Evolutionary conservation across 208 protist species (phyloP).

Genomic region (Crithidia thermophila): DNA sequence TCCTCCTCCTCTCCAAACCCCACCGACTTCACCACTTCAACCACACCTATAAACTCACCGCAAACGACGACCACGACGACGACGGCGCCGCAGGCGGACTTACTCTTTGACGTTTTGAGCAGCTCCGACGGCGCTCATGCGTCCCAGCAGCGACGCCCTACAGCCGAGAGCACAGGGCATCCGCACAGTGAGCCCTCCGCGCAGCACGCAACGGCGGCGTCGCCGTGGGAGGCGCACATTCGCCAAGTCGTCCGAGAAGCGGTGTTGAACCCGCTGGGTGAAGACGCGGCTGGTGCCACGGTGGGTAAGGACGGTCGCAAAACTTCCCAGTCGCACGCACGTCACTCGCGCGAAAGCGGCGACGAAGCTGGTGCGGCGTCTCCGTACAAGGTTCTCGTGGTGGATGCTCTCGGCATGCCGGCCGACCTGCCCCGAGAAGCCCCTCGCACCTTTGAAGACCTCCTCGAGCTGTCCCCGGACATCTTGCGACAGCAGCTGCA

Average conservation of each 20-base stretch:
- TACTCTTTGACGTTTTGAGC: conserved; percentile 16
- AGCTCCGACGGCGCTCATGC: background rate
- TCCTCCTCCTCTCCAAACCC: background rate
- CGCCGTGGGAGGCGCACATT: conserved; percentile 24
- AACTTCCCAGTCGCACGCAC: background rate
- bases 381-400: conserved; percentile 55
- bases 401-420: conserved; percentile 82
- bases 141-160: background rate
- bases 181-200: background rate
- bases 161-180: background rate
- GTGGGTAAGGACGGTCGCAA: background rate
- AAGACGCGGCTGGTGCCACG: background rate
- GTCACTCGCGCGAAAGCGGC: background rate
- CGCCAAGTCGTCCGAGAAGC: conserved; percentile 34
- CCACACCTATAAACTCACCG: too few relatives aligned
- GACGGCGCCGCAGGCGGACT: background rate
- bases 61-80: background rate
- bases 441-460: conserved; percentile 54
- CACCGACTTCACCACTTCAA: background rate
- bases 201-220: background rate
- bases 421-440: conserved; percentile 43
- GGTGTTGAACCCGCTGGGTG: conserved; percentile 25
- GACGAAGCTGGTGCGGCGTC: background rate
- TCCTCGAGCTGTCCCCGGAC: conserved; percentile 49
- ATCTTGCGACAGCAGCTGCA: conserved; percentile 48